Evolutionary conservation across 192 early-diverging fungal species (phyloP).

Genomic region (Backusella psychrophila): DNA sequence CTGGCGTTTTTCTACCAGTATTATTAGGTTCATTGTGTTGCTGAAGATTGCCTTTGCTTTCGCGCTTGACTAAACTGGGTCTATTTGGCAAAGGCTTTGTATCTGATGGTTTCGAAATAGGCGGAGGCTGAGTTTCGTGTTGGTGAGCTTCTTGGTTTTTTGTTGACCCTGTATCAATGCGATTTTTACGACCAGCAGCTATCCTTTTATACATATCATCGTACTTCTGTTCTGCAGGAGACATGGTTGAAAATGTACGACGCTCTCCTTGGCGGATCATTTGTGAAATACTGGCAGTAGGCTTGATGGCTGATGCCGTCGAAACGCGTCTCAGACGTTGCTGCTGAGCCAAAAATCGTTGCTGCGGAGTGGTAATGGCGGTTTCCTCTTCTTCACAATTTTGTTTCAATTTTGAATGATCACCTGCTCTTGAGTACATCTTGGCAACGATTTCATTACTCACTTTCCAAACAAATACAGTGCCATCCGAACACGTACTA

Average conservation of each 20-base stretch:
- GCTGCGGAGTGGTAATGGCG: not conserved
- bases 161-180: not conserved
- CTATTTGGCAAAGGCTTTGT: not conserved
- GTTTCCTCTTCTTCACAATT: not conserved
- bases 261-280: conserved; percentile 32
- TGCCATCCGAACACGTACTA: conserved; percentile 73
- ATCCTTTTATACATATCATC: conserved; percentile 38
- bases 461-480: conserved; percentile 73
- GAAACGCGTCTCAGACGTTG: conserved; percentile 16
- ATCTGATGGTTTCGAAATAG: not conserved
- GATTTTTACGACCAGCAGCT: not conserved
- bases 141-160: not conserved
- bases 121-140: not conserved
- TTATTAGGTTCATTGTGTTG: not conserved
- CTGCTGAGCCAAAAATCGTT: not conserved
- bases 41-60: not conserved
- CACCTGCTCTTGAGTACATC: conserved; percentile 23
- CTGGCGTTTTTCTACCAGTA: not conserved
- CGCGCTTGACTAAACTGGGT: not conserved
- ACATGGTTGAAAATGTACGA: conserved; percentile 34
- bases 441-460: conserved; percentile 41
- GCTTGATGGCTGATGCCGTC: conserved; percentile 2
- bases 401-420: conserved; percentile 11
- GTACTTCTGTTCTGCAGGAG: conserved; percentile 35
- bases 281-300: conserved; percentile 23